A percentile compares a stretch with the other conserved stretches of the same genome.
Conservation (phyloP, 495 filamentous ascomycete species). For the Aspergillus coremiiformis region DNA sequence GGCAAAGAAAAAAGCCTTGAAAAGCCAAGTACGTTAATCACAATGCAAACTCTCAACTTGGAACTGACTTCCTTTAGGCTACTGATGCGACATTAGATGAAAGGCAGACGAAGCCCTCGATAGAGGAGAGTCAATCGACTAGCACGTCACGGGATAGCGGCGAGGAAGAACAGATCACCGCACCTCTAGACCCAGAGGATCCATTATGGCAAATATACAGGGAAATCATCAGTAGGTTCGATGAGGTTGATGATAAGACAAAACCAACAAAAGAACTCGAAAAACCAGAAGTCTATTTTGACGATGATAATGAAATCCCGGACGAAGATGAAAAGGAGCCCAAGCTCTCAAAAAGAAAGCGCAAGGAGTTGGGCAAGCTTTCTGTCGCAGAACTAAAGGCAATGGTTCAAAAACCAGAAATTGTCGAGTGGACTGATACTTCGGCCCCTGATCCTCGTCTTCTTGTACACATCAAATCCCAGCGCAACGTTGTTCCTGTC, state of each 20-base stretch:
- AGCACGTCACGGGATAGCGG: conserved; percentile 20
- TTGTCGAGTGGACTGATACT: conserved; percentile 95
- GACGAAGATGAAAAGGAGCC: conserved; percentile 66
- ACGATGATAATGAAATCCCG: conserved; percentile 82
- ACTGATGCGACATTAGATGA: not conserved
- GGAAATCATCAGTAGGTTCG: conserved; percentile 68
- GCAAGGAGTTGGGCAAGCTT: conserved; percentile 82
- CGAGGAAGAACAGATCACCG: conserved; percentile 24
- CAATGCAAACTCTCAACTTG: conserved; percentile 9
- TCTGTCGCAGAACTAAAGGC: conserved; percentile 94
- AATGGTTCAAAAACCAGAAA: conserved; percentile 81
- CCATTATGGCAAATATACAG: conserved; percentile 79
- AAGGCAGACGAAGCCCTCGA: not conserved
- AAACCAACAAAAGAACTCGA: conserved; percentile 58
- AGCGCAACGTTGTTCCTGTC: conserved; percentile 93
- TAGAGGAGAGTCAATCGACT: not conserved
- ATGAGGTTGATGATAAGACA: conserved; percentile 50
- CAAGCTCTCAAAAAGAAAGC: conserved; percentile 85
- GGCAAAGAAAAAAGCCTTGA: conserved; percentile 85
- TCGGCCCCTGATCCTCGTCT: conserved; percentile 86
- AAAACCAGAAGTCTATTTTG: conserved; percentile 81
- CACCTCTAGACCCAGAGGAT: conserved; percentile 55
- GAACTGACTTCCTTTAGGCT: not conserved
- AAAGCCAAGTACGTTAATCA: conserved; percentile 31
- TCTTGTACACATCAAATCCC: conserved; percentile 87